phyloP scores from a whole-genome alignment of 768 basidiomycete species.

The Coprinopsis marcescibilis region DNA sequence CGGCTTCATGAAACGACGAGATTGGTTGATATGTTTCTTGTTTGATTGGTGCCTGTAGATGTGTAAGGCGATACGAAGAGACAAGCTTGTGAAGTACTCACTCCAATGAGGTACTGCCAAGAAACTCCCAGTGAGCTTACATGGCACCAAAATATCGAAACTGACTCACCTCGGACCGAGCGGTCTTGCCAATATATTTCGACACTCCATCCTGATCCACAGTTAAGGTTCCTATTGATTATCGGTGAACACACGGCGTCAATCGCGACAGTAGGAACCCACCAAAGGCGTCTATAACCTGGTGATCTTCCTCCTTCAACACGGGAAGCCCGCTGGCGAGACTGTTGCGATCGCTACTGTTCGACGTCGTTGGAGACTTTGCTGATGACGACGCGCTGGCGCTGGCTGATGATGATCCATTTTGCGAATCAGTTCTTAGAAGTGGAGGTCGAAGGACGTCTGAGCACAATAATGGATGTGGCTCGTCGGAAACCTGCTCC shows the following conservation, averaged over 20 bases:
- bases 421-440: constrained; percentile 7
- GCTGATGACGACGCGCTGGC: constrained; percentile 18
- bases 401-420: constrained; percentile 16
- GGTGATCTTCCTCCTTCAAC: constrained; percentile 33
- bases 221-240: constrained; percentile 48
- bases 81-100: constrained; percentile 20
- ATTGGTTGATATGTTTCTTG: constrained; percentile 1
- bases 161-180: constrained; percentile 56
- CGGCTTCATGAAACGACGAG: constrained; percentile 7
- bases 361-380: constrained; percentile 19
- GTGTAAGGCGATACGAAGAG: background rate
- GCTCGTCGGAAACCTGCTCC: constrained; percentile 38
- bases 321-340: background rate
- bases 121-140: constrained; percentile 6
- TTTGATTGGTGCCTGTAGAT: constrained; percentile 22
- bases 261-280: too few species aligned
- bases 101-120: constrained; percentile 53
- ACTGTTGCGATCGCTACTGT: constrained; percentile 10
- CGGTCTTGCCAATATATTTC: constrained; percentile 57
- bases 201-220: constrained; percentile 51
- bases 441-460: constrained; percentile 21
- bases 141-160: background rate
- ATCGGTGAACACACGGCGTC: too few species aligned
- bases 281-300: constrained; percentile 1
- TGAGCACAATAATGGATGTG: constrained; percentile 42